Conservation (phyloP, 1,139 yeast species). For the Diutina siamensis region DNA sequence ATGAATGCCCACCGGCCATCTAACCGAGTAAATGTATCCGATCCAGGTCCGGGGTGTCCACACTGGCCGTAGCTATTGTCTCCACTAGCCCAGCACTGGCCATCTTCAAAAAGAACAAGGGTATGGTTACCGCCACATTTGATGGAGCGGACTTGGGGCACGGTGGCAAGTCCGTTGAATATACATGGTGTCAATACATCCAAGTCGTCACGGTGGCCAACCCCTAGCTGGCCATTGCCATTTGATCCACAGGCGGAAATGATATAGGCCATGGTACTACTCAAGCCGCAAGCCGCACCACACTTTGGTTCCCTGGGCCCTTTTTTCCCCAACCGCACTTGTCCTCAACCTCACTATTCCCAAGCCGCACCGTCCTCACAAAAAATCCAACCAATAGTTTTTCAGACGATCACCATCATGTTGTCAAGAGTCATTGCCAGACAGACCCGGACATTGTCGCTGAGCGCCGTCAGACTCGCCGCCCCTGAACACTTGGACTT, state of each 20-base stretch:
- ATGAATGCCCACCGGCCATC: constrained; percentile 30
- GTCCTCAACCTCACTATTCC: background rate
- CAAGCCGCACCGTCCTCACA: constrained; percentile 2
- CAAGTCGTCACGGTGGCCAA: constrained; percentile 44
- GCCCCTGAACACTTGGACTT: background rate
- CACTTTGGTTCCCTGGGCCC: background rate
- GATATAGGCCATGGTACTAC: background rate
- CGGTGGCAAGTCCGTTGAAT: constrained; percentile 13
- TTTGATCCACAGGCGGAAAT: constrained; percentile 59
- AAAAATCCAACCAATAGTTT: constrained; percentile 3
- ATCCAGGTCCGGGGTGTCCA: constrained; percentile 14
- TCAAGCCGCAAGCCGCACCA: too few species aligned
- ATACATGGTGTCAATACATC: constrained; percentile 16
- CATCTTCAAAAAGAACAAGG: constrained; percentile 40
- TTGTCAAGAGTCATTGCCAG: constrained; percentile 5
- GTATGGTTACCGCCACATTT: constrained; percentile 78
- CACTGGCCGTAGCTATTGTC: constrained; percentile 48
- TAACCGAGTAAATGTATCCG: constrained; percentile 15
- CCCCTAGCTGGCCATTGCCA: constrained; percentile 69
- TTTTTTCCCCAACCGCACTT: background rate
- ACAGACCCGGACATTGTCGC: constrained; percentile 4
- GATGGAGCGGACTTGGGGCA: background rate
- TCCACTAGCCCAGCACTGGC: constrained; percentile 49
- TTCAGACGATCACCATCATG: background rate
- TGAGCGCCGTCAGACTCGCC: background rate